Percentiles rank a stretch among this genome's conserved stretches.
Conservation (phyloP, 192 early-diverging fungal genomes). For the Backusella sp. region DNA sequence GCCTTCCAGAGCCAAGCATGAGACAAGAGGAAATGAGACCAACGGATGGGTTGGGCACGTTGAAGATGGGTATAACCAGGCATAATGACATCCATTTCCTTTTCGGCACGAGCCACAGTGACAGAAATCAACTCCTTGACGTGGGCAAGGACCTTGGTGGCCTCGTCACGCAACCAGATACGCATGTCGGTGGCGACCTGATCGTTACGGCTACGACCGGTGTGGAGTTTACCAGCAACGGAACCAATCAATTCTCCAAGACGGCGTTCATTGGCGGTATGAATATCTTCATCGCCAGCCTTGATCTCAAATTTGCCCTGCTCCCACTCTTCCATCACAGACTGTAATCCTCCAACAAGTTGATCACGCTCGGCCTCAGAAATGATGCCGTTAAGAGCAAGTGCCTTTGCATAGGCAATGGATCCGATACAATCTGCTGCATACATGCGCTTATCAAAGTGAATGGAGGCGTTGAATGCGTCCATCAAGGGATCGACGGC, state of each 20-base stretch:
- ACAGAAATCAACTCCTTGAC: constrained; percentile 78
- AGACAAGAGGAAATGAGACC: constrained; percentile 89
- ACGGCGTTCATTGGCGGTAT: constrained; percentile 97
- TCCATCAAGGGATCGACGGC: constrained; percentile 96
- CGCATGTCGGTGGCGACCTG: constrained; percentile 99
- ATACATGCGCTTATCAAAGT: constrained; percentile 92
- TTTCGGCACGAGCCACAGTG: constrained; percentile 75
- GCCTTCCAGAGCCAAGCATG: constrained; percentile 91
- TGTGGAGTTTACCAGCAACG: constrained; percentile 96
- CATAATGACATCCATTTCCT: constrained; percentile 94
- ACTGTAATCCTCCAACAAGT: constrained; percentile 73
- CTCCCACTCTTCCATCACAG: constrained; percentile 84
- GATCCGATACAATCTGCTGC: constrained; percentile 87
- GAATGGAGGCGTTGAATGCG: constrained; percentile 92
- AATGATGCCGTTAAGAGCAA: constrained; percentile 71
- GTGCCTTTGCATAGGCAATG: constrained; percentile 86
- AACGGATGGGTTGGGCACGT: constrained; percentile 97
- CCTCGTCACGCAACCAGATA: constrained; percentile 88
- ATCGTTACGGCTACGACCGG: constrained; percentile 93
- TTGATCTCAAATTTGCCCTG: constrained; percentile 65
- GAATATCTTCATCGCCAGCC: constrained; percentile 95
- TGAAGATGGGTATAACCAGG: constrained; percentile 99
- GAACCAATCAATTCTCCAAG: constrained; percentile 89
- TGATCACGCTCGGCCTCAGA: constrained; percentile 68
- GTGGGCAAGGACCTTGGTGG: constrained; percentile 55